phyloP scores from a whole-genome alignment of 192 early-diverging fungal species.

The Backusella liffmaniae region DNA sequence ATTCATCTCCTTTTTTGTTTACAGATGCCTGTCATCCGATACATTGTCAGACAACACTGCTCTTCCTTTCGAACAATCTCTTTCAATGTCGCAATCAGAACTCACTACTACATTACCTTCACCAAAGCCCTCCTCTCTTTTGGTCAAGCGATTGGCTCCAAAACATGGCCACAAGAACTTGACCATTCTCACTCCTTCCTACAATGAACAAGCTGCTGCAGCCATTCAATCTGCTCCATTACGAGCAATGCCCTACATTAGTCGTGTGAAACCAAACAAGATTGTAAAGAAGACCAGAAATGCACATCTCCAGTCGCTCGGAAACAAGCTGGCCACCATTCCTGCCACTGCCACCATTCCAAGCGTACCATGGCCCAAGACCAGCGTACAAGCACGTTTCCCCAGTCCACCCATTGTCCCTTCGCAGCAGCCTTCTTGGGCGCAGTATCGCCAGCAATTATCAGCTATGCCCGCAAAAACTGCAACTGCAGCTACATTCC shows the following conservation, averaged over 20 bases:
- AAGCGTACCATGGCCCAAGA: conserved; percentile 6
- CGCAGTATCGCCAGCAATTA: background rate
- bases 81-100: conserved; percentile 4
- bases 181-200: conserved; percentile 46
- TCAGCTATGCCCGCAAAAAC: background rate
- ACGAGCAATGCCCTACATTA: background rate
- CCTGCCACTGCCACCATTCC: conserved; percentile 10
- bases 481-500: background rate
- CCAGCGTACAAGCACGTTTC: conserved; percentile 16
- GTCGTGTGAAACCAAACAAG: background rate
- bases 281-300: conserved; percentile 20
- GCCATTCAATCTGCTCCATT: conserved; percentile 8
- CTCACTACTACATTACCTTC: background rate
- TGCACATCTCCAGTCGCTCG: conserved; percentile 5
- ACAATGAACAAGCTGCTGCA: conserved; percentile 2
- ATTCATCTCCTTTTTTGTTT: conserved; percentile 7
- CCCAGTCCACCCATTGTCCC: conserved; percentile 38
- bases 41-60: background rate
- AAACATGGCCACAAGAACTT: conserved; percentile 41
- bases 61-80: conserved; percentile 3
- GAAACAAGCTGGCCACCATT: conserved; percentile 19
- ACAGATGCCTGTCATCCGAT: conserved; percentile 14
- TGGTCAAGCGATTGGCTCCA: conserved; percentile 31
- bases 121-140: conserved; percentile 16
- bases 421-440: conserved; percentile 27